Conservation (phyloP, 1,284 basidiomycete species). For the Pyrrhoderma noxium region DNA sequence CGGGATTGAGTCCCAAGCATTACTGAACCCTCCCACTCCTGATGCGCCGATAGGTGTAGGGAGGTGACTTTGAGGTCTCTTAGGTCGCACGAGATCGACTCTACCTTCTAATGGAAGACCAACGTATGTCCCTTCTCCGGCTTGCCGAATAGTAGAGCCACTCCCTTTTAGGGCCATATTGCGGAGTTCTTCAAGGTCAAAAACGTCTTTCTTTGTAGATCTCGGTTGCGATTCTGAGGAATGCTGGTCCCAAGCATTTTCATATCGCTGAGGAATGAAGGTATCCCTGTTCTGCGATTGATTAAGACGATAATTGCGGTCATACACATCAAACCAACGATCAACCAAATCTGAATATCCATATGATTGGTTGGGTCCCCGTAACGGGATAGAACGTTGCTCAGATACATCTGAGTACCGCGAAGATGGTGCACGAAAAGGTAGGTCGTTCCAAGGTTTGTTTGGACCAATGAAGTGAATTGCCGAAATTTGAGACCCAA, state of each 20-base stretch:
- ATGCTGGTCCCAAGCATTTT: conserved; percentile 62
- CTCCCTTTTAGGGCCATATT: conserved; percentile 59
- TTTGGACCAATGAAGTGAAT: conserved; percentile 93
- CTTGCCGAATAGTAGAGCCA: conserved; percentile 19
- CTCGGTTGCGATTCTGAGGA: conserved; percentile 22
- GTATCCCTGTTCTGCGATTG: conserved; percentile 32
- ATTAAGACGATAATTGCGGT: conserved; percentile 67
- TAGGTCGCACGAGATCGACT: conserved; percentile 73
- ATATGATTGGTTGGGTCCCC: conserved; percentile 43
- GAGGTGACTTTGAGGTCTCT: conserved; percentile 26
- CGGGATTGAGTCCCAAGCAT: conserved; percentile 79
- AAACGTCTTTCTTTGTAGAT: conserved; percentile 25
- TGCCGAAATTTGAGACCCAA: conserved; percentile 80
- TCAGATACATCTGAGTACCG: no score
- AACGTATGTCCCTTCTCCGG: conserved; percentile 62
- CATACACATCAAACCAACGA: conserved; percentile 88
- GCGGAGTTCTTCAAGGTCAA: conserved; percentile 66
- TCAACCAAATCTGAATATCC: conserved; percentile 77
- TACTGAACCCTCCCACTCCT: conserved; percentile 53
- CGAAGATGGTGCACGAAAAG: conserved; percentile 51
- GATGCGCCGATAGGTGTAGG: conserved; percentile 38
- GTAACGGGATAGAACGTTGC: no score
- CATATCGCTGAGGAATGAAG: conserved; percentile 65
- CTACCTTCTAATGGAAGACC: conserved; percentile 81
- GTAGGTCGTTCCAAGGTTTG: conserved; percentile 85